Conservation (phyloP, 331 rosid genomes). For the Malus hybrid region DNA sequence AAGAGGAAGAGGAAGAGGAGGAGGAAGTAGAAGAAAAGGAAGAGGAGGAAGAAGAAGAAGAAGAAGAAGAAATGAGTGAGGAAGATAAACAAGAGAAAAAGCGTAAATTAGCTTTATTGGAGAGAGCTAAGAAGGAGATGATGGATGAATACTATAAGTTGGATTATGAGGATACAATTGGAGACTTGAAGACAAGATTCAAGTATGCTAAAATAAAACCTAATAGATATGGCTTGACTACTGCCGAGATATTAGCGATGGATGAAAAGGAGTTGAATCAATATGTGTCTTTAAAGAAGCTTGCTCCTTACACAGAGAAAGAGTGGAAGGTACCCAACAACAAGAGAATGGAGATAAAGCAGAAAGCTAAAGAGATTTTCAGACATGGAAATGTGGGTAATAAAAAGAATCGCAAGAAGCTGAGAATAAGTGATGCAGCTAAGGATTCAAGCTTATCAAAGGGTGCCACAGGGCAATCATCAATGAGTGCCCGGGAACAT, state of each 20-base stretch:
- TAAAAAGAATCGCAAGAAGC: slow-evolving; percentile 29
- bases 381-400: slow-evolving; percentile 17
- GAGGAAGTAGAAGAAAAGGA: slow-evolving; percentile 4
- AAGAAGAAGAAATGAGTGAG: slow-evolving; percentile 10
- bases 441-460: slow-evolving; percentile 25
- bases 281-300: slow-evolving; percentile 68
- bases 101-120: slow-evolving; percentile 63
- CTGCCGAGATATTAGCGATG: slow-evolving; percentile 45
- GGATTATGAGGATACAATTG: slow-evolving; percentile 85
- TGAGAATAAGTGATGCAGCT: slow-evolving; percentile 26
- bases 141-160: slow-evolving; percentile 87
- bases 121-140: slow-evolving; percentile 74
- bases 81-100: slow-evolving; percentile 64
- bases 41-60: slow-evolving; percentile 10
- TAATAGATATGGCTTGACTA: slow-evolving; percentile 55
- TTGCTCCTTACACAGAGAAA: slow-evolving; percentile 70
- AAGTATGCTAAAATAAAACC: slow-evolving; percentile 75
- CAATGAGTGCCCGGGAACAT: slow-evolving; percentile 16
- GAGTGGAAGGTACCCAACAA: slow-evolving; percentile 77
- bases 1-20: slow-evolving; percentile 1
- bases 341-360: slow-evolving; percentile 49
- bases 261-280: slow-evolving; percentile 83
- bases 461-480: neutral
- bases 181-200: slow-evolving; percentile 88
- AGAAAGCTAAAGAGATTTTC: slow-evolving; percentile 50